Evolutionary conservation across 148 eudicot species (phyloP), one percentile per base, ranked within the genome.

Genomic region (Simmondsia chinensis): DNA sequence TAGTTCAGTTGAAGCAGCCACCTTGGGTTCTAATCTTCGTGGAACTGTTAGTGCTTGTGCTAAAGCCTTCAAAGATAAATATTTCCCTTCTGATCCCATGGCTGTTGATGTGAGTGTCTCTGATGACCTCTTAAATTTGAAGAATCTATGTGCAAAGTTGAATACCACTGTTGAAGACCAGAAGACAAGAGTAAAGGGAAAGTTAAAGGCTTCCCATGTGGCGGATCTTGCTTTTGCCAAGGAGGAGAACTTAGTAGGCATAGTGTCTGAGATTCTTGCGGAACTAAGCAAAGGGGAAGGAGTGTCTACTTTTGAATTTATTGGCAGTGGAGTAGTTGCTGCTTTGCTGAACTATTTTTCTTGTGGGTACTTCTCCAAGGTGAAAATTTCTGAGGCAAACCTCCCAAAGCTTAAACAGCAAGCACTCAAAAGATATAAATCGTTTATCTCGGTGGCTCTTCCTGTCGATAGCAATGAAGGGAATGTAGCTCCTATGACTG

Each of bases 301-400:
- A 48, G 94, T 93, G 36, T 93, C 99, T 25, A 86, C 94, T 18
- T 93, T 86, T 62, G 99, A 93, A 72, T 93, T 93, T 52, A 82
- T 75, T 54, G 99, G 99, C 11, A 93, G 99, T 68, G 96, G 99
- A 16, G 96, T 71, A 19, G 87, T 86, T 49, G 73, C 65, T 26
- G 69, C 99, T 46, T 54, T 86, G 22, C 71, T 93, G 39, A 82
- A 75, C 69, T 93, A 86, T 53, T 82, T 93, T 46, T 86, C 96
- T 8, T 86, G 83, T 63, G 96, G 96, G 13, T 73, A 51, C 61
- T 77, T 84, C 51, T 70, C 79, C 26, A 86, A 86, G 63, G 96
- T 80, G 50, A 82, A 59, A 59, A 35, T 82, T 14, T 80, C 94
- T 10, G 99, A 79, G 43, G 68, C 74, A 22, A 80, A 79, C 57